Evolutionary conservation across 805 yeast species (phyloP).

Genomic region (Geotrichum ghanense): DNA sequence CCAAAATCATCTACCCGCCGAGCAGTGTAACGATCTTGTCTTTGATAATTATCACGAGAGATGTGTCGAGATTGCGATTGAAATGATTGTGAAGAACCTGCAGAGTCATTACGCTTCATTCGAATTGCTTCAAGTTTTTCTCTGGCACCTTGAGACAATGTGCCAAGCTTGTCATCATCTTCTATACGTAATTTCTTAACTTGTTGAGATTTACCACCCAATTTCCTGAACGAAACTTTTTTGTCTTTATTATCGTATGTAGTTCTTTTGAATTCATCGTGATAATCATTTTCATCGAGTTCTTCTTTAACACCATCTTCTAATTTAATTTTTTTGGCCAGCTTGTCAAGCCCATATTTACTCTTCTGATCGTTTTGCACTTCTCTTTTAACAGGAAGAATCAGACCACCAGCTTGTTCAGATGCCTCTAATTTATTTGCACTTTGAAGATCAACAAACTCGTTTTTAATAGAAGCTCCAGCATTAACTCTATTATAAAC

Average conservation of each 20-base stretch:
- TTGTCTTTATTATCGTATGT: background rate
- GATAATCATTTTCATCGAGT: no score
- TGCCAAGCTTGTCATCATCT: slow-evolving; percentile 2
- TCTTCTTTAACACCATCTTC: background rate
- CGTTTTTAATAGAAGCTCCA: background rate
- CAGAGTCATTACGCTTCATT: background rate
- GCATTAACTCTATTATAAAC: slow-evolving; percentile 10
- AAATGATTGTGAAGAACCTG: no score
- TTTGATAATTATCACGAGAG: no score
- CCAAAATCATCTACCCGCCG: no score
- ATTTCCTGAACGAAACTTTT: background rate
- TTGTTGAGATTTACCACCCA: background rate
- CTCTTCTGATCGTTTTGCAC: background rate
- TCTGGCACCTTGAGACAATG: slow-evolving; percentile 9
- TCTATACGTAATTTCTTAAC: background rate
- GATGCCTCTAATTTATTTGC: background rate
- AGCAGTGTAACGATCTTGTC: no score
- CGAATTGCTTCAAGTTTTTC: slow-evolving; percentile 9
- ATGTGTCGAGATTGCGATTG: no score
- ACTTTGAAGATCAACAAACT: background rate
- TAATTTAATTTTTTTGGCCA: slow-evolving; percentile 4
- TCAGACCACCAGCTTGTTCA: background rate
- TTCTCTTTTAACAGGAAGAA: background rate
- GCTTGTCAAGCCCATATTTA: background rate
- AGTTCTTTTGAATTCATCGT: no score